Percentiles rank a stretch among this genome's conserved stretches.
Evolutionary conservation across 2,329 filamentous ascomycete genomes (phyloP).

Genomic region (Cytospora schulzeri): DNA sequence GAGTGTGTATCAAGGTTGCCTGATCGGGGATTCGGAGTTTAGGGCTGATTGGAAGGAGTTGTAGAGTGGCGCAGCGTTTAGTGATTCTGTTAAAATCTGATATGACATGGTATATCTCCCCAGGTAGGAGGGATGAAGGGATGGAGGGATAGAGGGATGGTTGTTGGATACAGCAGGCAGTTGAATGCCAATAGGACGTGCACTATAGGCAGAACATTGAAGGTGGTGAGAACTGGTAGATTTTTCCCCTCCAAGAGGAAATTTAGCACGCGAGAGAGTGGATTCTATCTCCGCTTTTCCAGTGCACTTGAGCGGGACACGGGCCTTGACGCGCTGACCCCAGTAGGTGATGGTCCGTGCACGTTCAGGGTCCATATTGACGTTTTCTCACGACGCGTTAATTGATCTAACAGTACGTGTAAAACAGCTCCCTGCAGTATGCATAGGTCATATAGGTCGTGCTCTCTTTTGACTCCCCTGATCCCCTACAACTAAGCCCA

Average conservation of each 20-base stretch:
- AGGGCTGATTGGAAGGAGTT: slow-evolving; percentile 6
- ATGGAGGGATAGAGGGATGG: background rate
- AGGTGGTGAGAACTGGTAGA: slow-evolving; percentile 7
- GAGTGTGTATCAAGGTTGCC: slow-evolving; percentile 1
- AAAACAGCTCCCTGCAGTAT: too few species aligned
- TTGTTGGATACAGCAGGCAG: slow-evolving; percentile 10
- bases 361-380: too few species aligned
- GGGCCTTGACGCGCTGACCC: background rate
- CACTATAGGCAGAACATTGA: slow-evolving; percentile 2
- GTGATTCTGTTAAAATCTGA: slow-evolving; percentile 3
- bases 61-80: background rate
- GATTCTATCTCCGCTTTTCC: slow-evolving; percentile 5
- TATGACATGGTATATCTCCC: slow-evolving; percentile 22
- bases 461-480: too few species aligned
- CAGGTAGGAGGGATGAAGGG: background rate
- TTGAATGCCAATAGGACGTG: slow-evolving; percentile 12
- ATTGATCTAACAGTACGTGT: too few species aligned
- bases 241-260: slow-evolving; percentile 18
- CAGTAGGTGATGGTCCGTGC: background rate
- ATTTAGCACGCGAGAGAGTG: slow-evolving; percentile 20
- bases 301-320: slow-evolving; percentile 1
- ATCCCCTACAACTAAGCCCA: too few species aligned
- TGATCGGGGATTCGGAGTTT: background rate
- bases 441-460: too few species aligned
- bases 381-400: background rate